Base-by-base conservation (phyloP, 1,284 basidiomycete genomes). In the Tylopilus orsonianus region DNA sequence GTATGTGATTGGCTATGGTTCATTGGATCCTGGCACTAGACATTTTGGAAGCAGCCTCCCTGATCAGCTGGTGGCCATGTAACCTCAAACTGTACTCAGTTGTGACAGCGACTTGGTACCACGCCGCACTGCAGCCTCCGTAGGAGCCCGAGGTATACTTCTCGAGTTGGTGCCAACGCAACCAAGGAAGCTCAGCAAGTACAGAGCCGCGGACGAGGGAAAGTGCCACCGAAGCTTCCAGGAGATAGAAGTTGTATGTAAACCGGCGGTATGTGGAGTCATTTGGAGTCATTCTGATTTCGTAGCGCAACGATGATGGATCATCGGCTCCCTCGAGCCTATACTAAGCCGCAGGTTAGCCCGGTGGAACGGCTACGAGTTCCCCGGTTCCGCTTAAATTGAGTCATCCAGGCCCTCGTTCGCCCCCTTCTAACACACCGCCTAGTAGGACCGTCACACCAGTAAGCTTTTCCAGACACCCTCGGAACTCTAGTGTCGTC, bases 391-490 rank as follows among this genome's bases (percentile, higher is more conserved):
- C 16, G 27, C 24, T 55, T 51, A 60, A 30, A 61, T 34, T 9
- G 14, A 3, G 43, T 39, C 34, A 6, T 14, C n/a, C 19, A 22
- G 2, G n/a, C 19, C 10, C 36, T 38, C 44, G n/a, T 13, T 16
- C 23, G 13, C 12, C 5, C 18, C 23, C 32, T n/a, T 22, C 27
- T 24, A 42, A 42, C 36, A 8, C 32, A 13, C n/a, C 35, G 18
- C 27, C 20, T 22, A 37, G n/a, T 26, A 14, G 38, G 23, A n/a
- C 23, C 8, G 5, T 35, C 8, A 30, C 33, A 32, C 33, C 27
- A 36, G 60, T 63, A 29, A 59, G 50, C 30, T 16, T 33, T 29
- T 37, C 22, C 23, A n/a, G 9, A 13, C 19, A 19, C 19, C 27
- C 14, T 37, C 18, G 16, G 30, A 20, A 24, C 14, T 20, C 24